phyloP scores from a whole-genome alignment of 345 rosid species.

The Streptanthus diversifolius region DNA sequence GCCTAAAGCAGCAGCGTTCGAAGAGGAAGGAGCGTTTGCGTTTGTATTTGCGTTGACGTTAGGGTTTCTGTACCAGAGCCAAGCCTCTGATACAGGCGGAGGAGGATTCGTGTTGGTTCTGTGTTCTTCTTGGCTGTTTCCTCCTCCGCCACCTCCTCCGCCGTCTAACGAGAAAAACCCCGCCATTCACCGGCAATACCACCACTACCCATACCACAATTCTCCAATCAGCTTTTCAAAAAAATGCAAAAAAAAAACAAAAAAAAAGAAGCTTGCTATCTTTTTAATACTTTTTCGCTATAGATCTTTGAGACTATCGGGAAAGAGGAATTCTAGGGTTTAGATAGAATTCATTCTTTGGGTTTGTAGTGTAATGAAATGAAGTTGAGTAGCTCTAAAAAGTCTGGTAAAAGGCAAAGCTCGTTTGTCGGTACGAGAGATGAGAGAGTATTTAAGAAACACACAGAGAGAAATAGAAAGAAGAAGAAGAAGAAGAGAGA shows the following conservation, averaged over 20 bases:
- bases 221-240: not conserved
- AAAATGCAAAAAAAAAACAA: not conserved
- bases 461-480: slow-evolving; percentile 16
- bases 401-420: slow-evolving; percentile 20
- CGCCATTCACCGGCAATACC: slow-evolving; percentile 38
- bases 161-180: slow-evolving; percentile 53
- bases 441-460: slow-evolving; percentile 5
- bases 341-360: slow-evolving; percentile 24
- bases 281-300: not conserved
- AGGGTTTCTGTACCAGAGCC: slow-evolving; percentile 62
- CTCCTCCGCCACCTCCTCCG: slow-evolving; percentile 38
- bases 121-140: slow-evolving; percentile 34
- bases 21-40: slow-evolving; percentile 35
- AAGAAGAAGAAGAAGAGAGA: slow-evolving; percentile 3
- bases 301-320: slow-evolving; percentile 14
- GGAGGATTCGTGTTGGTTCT: slow-evolving; percentile 40
- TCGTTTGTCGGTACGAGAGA: slow-evolving; percentile 32
- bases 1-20: slow-evolving; percentile 37
- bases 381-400: slow-evolving; percentile 26
- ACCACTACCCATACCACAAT: slow-evolving; percentile 21
- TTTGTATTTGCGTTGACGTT: slow-evolving; percentile 30
- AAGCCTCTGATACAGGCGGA: slow-evolving; percentile 41
- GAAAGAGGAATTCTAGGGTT: slow-evolving; percentile 17
- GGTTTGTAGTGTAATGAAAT: slow-evolving; percentile 16
- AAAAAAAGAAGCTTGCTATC: not conserved